Percentiles rank a stretch among this genome's conserved stretches.
Conservation (phyloP, 805 yeast genomes). For the Lachancea meyersii region DNA sequence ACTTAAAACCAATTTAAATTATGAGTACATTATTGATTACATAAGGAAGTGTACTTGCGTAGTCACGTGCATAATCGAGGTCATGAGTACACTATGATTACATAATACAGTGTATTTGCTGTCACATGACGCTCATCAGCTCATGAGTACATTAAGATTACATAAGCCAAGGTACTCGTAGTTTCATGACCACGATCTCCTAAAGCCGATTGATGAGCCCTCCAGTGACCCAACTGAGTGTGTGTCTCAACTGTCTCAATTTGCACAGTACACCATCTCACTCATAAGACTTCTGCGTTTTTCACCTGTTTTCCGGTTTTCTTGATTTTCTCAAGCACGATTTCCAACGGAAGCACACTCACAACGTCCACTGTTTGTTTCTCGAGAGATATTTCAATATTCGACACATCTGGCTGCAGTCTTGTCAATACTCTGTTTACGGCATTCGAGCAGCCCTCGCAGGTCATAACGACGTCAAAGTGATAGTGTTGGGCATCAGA, state of each 20-base stretch:
- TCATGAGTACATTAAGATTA: too few relatives aligned
- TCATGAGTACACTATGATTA: not conserved
- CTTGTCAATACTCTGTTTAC: conserved; percentile 67
- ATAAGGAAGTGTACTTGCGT: not conserved
- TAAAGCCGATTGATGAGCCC: too few relatives aligned
- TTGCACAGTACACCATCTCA: too few relatives aligned
- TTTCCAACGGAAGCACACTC: conserved; percentile 61
- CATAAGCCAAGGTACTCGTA: too few relatives aligned
- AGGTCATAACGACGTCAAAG: conserved; percentile 78
- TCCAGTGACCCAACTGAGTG: too few relatives aligned
- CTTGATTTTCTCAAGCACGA: conserved; percentile 70
- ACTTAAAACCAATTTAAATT: not conserved
- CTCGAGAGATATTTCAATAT: conserved; percentile 68
- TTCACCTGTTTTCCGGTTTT: conserved; percentile 87
- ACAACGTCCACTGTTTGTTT: conserved; percentile 76
- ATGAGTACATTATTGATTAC: not conserved
- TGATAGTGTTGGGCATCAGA: conserved; percentile 56
- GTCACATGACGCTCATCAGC: too few relatives aligned
- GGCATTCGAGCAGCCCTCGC: conserved; percentile 85
- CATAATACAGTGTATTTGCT: not conserved
- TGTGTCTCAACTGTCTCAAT: too few relatives aligned
- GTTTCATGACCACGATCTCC: too few relatives aligned
- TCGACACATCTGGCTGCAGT: conserved; percentile 63
- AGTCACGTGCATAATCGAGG: not conserved
- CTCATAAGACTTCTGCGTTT: conserved; percentile 48